Base-by-base conservation (phyloP, 257 asterid genomes). In the Solanum pinnatisectum region DNA sequence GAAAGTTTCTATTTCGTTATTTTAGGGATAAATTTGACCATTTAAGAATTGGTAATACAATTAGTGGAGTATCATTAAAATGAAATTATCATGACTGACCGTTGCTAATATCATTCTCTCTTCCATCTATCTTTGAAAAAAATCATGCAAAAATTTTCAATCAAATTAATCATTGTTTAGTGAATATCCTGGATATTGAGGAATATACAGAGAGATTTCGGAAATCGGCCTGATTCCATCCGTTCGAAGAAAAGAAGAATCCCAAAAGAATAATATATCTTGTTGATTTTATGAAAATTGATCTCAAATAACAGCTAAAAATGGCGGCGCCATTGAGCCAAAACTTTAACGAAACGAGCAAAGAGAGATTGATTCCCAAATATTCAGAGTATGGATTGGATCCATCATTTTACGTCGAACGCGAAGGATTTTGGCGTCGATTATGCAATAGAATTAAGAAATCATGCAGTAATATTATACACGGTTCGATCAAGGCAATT, bases 391-490 rank as follows among this genome's bases (percentile, higher is more conserved):
- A 82, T 72, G 89, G 87, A 82, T 88, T 49, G 30, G 87, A 67
- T 72, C 63, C 25, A 4, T 77, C 72, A 11, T 37, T 44, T 46
- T 39, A 10, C 27, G 32, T 37, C 6, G 71, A 74, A 46, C 60
- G 27, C 11, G 23, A 63, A 71, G 88, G 88, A 67, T 77, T 27
- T 87, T 27, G 84, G 40, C 71, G 65, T 12, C 40, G 86, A 10
- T 25, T 88, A 35, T 39, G 88, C 5, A 93, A 89, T 35, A 85
- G 89, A 30, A 18, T 91, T 11, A 68, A 90, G 33, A 59, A 46
- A 15, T 82, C 88, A 83, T 92, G 92, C 86, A 86, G 20, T 49
- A 46, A 87, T 52, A 84, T 91, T 12, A 74, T 84, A 63, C 92
- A 89, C 22, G 76, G 87, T 25, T 89, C 90, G 4, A 37, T 89